A percentile compares a stretch with the other conserved stretches of the same genome.
Conservation (phyloP, 129 eudicot genomes). For the Lactuca sativa region DNA sequence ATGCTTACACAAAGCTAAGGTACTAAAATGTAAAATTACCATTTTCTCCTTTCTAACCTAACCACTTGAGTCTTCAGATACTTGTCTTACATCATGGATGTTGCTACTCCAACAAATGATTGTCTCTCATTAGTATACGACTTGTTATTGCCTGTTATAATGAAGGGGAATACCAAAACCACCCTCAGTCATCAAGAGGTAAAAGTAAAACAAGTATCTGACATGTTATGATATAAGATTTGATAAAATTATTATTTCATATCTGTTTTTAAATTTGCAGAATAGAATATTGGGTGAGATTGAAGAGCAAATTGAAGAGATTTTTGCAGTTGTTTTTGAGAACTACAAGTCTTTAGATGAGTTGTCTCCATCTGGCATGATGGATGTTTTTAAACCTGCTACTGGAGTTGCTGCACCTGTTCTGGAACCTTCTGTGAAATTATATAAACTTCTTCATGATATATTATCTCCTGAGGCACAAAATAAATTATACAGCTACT, state of each 20-base stretch:
- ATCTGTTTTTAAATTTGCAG: constrained; percentile 36
- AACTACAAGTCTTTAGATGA: constrained; percentile 82
- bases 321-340: constrained; percentile 62
- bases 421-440: constrained; percentile 71
- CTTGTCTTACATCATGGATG: constrained; percentile 85
- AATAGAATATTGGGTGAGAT: constrained; percentile 78
- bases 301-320: constrained; percentile 71
- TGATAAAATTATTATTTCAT: neutral
- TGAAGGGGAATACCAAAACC: constrained; percentile 61
- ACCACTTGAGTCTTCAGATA: constrained; percentile 40
- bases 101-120: constrained; percentile 82
- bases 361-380: constrained; percentile 59
- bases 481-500: constrained; percentile 63
- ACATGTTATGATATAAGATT: constrained; percentile 8
- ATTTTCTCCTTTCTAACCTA: neutral
- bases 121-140: constrained; percentile 68
- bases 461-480: constrained; percentile 82
- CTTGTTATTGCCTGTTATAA: constrained; percentile 59
- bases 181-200: constrained; percentile 92
- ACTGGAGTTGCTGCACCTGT: constrained; percentile 69
- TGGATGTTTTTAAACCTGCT: constrained; percentile 72
- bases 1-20: constrained; percentile 80
- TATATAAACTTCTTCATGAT: constrained; percentile 78
- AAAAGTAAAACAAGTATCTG: no score
- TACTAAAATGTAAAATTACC: constrained; percentile 17